Conservation (phyloP, 2,329 filamentous ascomycete species). For the Talaromyces marneffei region DNA sequence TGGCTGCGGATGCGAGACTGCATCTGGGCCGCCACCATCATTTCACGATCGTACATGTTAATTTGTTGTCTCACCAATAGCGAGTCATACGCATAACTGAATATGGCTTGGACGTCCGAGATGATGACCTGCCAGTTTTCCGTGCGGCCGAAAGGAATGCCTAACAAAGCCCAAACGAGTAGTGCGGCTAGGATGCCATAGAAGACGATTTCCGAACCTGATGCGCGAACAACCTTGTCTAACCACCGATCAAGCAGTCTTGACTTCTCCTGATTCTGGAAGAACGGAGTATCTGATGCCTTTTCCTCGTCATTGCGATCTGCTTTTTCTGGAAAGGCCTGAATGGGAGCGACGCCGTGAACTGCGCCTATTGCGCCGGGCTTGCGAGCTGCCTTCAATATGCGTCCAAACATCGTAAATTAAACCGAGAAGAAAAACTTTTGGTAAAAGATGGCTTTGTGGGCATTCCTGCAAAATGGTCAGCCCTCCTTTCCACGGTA, state of each 20-base stretch:
- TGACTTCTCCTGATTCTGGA: background rate
- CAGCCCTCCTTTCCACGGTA: too few relatives aligned
- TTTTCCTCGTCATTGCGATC: background rate
- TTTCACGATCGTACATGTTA: conserved; percentile 18
- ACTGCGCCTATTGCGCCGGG: background rate
- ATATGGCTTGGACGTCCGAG: conserved; percentile 29
- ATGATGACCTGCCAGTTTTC: conserved; percentile 26
- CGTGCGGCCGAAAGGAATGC: conserved; percentile 21
- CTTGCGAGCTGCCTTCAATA: background rate
- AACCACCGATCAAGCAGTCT: conserved; percentile 19
- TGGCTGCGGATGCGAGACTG: conserved; percentile 20
- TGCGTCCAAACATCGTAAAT: background rate
- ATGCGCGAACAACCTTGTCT: conserved; percentile 22
- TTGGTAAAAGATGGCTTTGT: too few relatives aligned
- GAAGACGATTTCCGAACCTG: conserved; percentile 25
- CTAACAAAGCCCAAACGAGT: conserved; percentile 25
- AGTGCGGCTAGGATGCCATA: conserved; percentile 28
- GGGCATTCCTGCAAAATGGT: too few relatives aligned
- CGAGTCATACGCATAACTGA: conserved; percentile 30
- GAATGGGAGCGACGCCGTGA: background rate
- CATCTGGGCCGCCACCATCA: conserved; percentile 16
- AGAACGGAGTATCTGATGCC: background rate
- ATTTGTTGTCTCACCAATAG: conserved; percentile 30
- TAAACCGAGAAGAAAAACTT: too few relatives aligned
- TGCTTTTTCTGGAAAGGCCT: background rate